Evolutionary conservation across 306 rosid genomes (phyloP), one percentile per base, ranked within the genome.

Genomic region (Casuarina equisetifolia): DNA sequence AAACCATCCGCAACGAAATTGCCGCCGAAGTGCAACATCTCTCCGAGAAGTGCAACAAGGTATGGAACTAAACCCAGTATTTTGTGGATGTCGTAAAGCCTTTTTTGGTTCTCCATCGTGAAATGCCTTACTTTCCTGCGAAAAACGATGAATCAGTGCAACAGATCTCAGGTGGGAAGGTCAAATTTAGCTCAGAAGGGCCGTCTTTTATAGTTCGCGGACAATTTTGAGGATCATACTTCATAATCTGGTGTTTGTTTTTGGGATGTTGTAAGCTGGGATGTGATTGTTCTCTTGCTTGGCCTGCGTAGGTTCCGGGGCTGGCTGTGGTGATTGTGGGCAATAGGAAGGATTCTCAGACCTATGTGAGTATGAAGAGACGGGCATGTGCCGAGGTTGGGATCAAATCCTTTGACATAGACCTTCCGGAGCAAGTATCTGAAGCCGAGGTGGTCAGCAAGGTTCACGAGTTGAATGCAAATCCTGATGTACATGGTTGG

Each of bases 241-340:
- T 39, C 15, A 9, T 39, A 8, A 8, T 16, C 6, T 40, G 3
- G 12, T 40, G 32, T 85, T 92, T 53, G 97, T 90, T 42, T 19
- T 86, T 3, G 93, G 17, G 70, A 64, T 19, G 40, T 16, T 16
- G 20, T 36, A 6, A 62, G 25, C 4, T 49, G 76, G 61, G 48
- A 35, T 35, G 7, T 4, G 0, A 20, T 69, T 0, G 6, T 6
- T 43, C 64, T 45, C 4, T 12, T 39, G 15, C 46, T 39, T 32
- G 3, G 39, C 16, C 19, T 35, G 51, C 16, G 62, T 79, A 90
- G 98, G 97, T 92, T 72, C 97, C 97, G 10, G 98, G 98, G 44
- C 79, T 95, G 74, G 98, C 97, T 12, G 97, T 92, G 69, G 97
- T 95, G 85, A 95, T 89, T 44, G 97, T 95, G 8, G 98, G 98